Conservation (phyloP, 805 yeast species). For the Candida hungchunana region DNA sequence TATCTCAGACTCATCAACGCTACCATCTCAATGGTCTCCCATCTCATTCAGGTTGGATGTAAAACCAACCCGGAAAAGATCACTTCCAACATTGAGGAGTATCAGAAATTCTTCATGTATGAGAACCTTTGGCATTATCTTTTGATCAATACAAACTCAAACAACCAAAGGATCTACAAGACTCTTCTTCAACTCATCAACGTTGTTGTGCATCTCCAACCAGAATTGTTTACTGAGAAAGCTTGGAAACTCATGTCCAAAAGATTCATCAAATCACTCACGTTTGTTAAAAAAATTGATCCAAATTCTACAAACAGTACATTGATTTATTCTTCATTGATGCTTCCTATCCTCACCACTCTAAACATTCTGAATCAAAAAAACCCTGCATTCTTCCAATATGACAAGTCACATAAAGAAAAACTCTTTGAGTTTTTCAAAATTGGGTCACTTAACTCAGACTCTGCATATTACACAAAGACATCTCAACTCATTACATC, state of each 20-base stretch:
- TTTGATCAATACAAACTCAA: conserved; percentile 29
- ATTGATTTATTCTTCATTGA: conserved; percentile 42
- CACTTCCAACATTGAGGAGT: conserved; percentile 20
- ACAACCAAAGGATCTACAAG: conserved; percentile 40
- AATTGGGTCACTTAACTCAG: conserved; percentile 52
- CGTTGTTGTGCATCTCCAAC: conserved; percentile 26
- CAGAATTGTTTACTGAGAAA: conserved; percentile 19
- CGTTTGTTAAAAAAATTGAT: conserved; percentile 28
- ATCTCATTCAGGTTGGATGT: conserved; percentile 25
- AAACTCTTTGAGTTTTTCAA: conserved; percentile 43
- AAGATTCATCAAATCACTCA: conserved; percentile 30
- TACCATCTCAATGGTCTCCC: conserved; percentile 44
- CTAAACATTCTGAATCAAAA: conserved; percentile 40
- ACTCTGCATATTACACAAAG: conserved; percentile 42
- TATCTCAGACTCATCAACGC: conserved; percentile 54
- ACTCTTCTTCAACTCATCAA: conserved; percentile 36
- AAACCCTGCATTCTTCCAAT: conserved; percentile 52
- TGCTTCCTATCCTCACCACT: conserved; percentile 47
- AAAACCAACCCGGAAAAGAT: conserved; percentile 19
- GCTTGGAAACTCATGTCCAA: conserved; percentile 31
- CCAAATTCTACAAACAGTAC: conserved; percentile 29
- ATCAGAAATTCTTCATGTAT: conserved; percentile 33
- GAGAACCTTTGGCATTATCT: conserved; percentile 44
- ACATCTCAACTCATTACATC: conserved; percentile 21
- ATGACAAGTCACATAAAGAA: conserved; percentile 42